phyloP scores from a whole-genome alignment of 1,139 yeast genomes.

The Arxiozyma heterogenica region DNA sequence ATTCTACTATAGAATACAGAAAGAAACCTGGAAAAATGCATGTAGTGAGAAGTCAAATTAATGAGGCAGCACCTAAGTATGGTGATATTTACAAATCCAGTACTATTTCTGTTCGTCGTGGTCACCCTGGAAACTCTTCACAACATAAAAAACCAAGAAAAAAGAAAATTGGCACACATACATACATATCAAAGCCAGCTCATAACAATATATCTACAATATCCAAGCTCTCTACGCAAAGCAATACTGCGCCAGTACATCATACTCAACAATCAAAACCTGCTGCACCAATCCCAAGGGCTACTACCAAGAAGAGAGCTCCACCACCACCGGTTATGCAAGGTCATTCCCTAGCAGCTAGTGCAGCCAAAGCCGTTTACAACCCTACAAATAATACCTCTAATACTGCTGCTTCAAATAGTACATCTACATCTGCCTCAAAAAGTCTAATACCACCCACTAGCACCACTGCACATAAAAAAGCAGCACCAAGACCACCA shows the following conservation, averaged over 20 bases:
- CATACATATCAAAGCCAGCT: constrained; percentile 5
- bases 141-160: constrained; percentile 64
- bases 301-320: constrained; percentile 29
- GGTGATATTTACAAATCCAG: constrained; percentile 84
- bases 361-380: constrained; percentile 33
- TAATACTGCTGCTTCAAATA: constrained; percentile 2
- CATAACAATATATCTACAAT: constrained; percentile 28
- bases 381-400: constrained; percentile 17
- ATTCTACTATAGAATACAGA: constrained; percentile 67
- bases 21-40: constrained; percentile 86
- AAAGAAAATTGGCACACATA: constrained; percentile 18
- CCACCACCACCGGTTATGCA: constrained; percentile 30
- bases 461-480: constrained; percentile 9
- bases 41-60: constrained; percentile 56
- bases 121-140: constrained; percentile 61
- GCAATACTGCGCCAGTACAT: neutral
- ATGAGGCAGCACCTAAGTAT: constrained; percentile 49
- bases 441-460: neutral
- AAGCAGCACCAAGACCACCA: constrained; percentile 12
- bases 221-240: constrained; percentile 12
- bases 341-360: constrained; percentile 28
- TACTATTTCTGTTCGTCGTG: constrained; percentile 71
- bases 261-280: constrained; percentile 9
- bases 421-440: too few species aligned
- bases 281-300: constrained; percentile 27